Evolutionary conservation across 768 basidiomycete genomes (phyloP).

Genomic region (Boletales sp.): DNA sequence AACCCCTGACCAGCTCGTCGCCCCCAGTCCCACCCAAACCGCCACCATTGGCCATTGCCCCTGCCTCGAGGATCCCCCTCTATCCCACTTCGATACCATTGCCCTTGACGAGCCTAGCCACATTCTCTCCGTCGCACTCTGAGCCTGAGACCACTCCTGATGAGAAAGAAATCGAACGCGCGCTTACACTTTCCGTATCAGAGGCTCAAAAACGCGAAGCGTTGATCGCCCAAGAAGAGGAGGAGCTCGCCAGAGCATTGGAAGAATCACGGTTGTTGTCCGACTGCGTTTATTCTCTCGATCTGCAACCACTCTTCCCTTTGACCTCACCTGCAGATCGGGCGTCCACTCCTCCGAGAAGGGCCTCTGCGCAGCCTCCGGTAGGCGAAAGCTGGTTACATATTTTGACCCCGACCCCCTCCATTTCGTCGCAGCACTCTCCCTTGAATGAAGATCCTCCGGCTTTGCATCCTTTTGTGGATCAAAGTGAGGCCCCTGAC

Average conservation of each 20-base stretch:
- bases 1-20: slow-evolving; percentile 31
- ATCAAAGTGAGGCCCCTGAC: slow-evolving; percentile 12
- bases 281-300: slow-evolving; percentile 6
- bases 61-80: slow-evolving; percentile 26
- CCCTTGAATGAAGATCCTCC: slow-evolving; percentile 23
- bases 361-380: slow-evolving; percentile 11
- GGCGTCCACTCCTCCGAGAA: slow-evolving; percentile 15
- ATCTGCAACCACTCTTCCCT: slow-evolving; percentile 4
- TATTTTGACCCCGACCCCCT: slow-evolving; percentile 25
- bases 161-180: slow-evolving; percentile 46
- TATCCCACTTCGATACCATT: slow-evolving; percentile 32
- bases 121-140: slow-evolving; percentile 2
- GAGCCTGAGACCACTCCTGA: slow-evolving; percentile 24
- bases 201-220: slow-evolving; percentile 33
- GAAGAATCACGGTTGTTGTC: slow-evolving; percentile 44
- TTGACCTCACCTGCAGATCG: slow-evolving; percentile 10
- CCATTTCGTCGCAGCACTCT: slow-evolving; percentile 17
- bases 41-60: slow-evolving; percentile 6
- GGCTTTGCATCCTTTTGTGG: slow-evolving; percentile 20
- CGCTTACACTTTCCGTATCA: slow-evolving; percentile 42
- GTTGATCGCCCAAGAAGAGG: slow-evolving; percentile 47
- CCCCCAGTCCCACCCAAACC: slow-evolving; percentile 45
- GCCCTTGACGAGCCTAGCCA: slow-evolving; percentile 6
- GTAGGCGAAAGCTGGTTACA: slow-evolving; percentile 32
- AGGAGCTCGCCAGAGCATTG: slow-evolving; percentile 62